These are phyloP conservation scores for Luvunga scandens DNA, from an alignment of 345 rosid genomes.

Conservation along the genomic window DNA sequence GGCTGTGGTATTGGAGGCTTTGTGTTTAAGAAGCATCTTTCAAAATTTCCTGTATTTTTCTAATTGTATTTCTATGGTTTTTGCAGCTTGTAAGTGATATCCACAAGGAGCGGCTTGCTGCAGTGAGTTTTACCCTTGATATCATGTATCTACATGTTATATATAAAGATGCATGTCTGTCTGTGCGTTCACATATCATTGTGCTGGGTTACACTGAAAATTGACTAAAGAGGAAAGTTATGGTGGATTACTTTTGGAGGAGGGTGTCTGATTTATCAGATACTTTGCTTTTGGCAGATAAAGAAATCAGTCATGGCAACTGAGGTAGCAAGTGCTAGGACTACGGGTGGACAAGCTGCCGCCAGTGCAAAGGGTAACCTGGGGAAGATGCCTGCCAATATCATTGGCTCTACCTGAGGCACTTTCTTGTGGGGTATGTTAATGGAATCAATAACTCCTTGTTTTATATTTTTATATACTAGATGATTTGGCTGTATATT, in stretches of 20 bases:
- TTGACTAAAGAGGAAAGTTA: background rate
- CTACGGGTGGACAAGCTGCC: constrained; percentile 43
- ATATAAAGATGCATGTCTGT: background rate
- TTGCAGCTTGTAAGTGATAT: constrained; percentile 70
- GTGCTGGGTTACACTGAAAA: constrained; percentile 6
- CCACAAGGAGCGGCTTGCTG: constrained; percentile 89
- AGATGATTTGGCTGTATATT: background rate
- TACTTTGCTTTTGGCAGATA: constrained; percentile 44
- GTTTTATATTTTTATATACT: too few relatives aligned
- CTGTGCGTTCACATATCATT: background rate
- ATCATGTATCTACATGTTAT: constrained; percentile 2
- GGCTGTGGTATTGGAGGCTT: background rate
- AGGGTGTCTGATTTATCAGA: background rate
- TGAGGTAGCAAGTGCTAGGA: constrained; percentile 56
- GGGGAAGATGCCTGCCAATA: constrained; percentile 57
- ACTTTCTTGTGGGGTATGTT: background rate
- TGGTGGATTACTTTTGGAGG: background rate
- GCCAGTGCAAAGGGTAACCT: constrained; percentile 57
- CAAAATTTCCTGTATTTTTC: background rate
- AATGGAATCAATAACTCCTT: background rate
- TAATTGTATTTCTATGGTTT: background rate
- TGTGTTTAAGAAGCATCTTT: background rate
- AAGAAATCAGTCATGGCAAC: constrained; percentile 58
- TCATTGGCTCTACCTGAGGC: constrained; percentile 40
- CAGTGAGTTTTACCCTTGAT: constrained; percentile 42